Evolutionary conservation across 306 rosid genomes (phyloP).

Genomic region (Begonia peltatifolia): DNA sequence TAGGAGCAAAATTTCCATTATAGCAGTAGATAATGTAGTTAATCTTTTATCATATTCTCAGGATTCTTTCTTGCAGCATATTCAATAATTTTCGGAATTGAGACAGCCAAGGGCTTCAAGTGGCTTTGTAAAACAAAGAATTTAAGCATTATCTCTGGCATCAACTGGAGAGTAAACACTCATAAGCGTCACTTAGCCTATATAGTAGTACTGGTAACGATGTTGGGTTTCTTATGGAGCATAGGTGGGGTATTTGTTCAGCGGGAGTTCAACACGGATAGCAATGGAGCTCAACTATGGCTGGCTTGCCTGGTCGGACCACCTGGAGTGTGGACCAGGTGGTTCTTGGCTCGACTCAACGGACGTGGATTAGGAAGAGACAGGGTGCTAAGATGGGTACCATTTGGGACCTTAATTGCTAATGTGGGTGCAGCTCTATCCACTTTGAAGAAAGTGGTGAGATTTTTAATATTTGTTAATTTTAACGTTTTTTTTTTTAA

Average conservation of each 20-base stretch:
- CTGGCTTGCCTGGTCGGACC: constrained; percentile 75
- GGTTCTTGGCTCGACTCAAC: constrained; percentile 58
- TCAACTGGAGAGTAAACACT: constrained; percentile 30
- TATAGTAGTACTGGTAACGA: constrained; percentile 20
- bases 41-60: constrained; percentile 11
- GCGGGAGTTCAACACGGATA: constrained; percentile 26
- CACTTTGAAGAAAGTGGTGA: constrained; percentile 33
- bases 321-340: constrained; percentile 65
- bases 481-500: too few species aligned
- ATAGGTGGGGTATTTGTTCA: constrained; percentile 19
- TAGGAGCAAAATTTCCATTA: too few species aligned
- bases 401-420: constrained; percentile 60
- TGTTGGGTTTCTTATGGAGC: constrained; percentile 35
- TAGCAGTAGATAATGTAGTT: too few species aligned
- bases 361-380: constrained; percentile 53
- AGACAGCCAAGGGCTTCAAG: constrained; percentile 63
- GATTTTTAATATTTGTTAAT: too few species aligned
- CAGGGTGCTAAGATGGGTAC: constrained; percentile 44
- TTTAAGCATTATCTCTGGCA: constrained; percentile 9
- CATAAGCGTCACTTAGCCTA: constrained; percentile 22
- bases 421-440: constrained; percentile 76
- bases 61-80: constrained; percentile 59
- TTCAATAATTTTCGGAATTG: constrained; percentile 51
- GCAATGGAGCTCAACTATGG: constrained; percentile 35
- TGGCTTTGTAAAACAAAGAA: constrained; percentile 25